These are phyloP conservation scores for Leptographium flavum DNA, from an alignment of 2,329 filamentous ascomycete genomes.

Conservation along the genomic window DNA sequence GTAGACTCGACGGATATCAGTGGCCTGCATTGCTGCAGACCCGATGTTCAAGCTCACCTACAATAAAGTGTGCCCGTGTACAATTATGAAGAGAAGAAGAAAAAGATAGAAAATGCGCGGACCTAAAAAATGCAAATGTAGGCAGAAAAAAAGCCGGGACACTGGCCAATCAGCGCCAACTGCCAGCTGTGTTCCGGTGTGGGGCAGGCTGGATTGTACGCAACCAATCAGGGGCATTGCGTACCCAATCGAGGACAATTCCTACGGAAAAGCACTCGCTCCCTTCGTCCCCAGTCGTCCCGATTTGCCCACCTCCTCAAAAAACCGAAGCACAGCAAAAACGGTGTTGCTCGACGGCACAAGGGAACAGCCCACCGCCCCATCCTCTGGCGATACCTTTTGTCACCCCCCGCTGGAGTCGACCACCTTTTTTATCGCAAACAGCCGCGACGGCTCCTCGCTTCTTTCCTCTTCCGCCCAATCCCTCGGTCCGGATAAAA, in stretches of 20 bases:
- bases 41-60: constrained; percentile 47
- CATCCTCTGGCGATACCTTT: background rate
- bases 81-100: constrained; percentile 38
- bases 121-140: constrained; percentile 10
- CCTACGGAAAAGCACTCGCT: constrained; percentile 11
- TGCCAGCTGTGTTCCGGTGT: constrained; percentile 8
- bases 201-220: background rate
- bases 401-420: constrained; percentile 1
- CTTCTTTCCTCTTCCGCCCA: constrained; percentile 1
- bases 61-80: constrained; percentile 57
- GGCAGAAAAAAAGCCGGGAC: background rate
- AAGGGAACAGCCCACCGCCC: background rate
- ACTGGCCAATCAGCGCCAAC: constrained; percentile 7
- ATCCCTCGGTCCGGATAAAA: constrained; percentile 14
- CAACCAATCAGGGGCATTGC: constrained; percentile 9
- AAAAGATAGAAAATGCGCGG: constrained; percentile 15
- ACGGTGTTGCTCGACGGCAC: background rate
- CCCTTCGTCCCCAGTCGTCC: constrained; percentile 9
- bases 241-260: constrained; percentile 12
- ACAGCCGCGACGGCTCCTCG: constrained; percentile 5
- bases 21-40: constrained; percentile 20
- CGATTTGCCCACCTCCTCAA: constrained; percentile 9
- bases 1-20: constrained; percentile 46
- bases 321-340: constrained; percentile 7
- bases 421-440: background rate